Evolutionary conservation across 2,329 filamentous ascomycete genomes (phyloP), one percentile per base, ranked within the genome.

Genomic region (Trichoderma sp.): DNA sequence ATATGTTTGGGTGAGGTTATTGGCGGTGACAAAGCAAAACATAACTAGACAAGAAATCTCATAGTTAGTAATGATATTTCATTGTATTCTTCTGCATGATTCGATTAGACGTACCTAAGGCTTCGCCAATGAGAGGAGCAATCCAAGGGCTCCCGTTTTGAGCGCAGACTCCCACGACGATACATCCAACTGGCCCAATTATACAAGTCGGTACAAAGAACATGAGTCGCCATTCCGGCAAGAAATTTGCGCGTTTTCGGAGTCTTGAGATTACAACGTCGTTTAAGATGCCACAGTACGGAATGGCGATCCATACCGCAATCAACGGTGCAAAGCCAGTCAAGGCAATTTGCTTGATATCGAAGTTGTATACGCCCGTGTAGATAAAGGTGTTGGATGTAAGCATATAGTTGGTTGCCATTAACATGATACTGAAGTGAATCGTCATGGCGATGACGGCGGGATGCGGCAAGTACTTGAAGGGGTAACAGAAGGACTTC

Each of bases 401-500:
- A 66, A 66, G 63, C 63, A 66, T 66, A 30, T 66, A 66, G 15
- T 66, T 66, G 63, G 63, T 66, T 6, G 43, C 47, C 63, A 66
- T 53, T 17, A 66, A 47, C 47, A 66, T 23, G 47, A 66, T 55
- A 26, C 63, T 66, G 17, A 20, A 66, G 6, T 66, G 43, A 36
- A 55, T 12, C 2, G 63, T 66, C 63, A 66, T 66, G 63, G 47
- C 47, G n/a, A 66, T 66, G 43, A 66, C 63, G 6, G 63, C 47
- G 9, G 63, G 63, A 55, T 66, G 63, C 28, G 63, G 47, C 6
- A 66, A 28, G 43, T 66, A 66, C 12, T 66, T 66, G 17, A 66
- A 66, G 2, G 63, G 63, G 12, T 55, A 66, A 36, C 36, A 28
- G 2, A 66, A 32, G 3, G 63, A 66, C 30, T 50, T 66, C 63